Percentiles rank a stretch among this genome's conserved stretches.
phyloP scores from a whole-genome alignment of 2,329 filamentous ascomycete species.

The Hymenoscyphus occultus region DNA sequence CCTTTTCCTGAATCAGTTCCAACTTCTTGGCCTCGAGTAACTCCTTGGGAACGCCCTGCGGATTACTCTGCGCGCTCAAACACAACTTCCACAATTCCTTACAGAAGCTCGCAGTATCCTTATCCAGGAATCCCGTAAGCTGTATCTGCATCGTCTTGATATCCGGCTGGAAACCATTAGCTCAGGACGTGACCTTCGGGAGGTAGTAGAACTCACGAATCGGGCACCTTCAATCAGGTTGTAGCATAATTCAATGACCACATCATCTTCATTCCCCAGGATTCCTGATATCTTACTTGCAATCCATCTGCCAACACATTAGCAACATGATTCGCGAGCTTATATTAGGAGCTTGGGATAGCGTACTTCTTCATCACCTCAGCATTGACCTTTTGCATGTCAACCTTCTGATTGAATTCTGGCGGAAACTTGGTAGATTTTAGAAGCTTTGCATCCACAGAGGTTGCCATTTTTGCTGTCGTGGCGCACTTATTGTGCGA shows the following conservation, averaged over 20 bases:
- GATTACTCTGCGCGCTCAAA: conserved; percentile 82
- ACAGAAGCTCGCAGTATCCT: conserved; percentile 84
- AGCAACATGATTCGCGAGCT: conserved; percentile 20
- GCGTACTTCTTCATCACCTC: conserved; percentile 95
- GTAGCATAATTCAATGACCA: conserved; percentile 83
- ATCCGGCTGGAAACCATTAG: conserved; percentile 65
- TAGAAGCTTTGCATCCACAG: conserved; percentile 84
- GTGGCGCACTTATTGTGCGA: conserved; percentile 12
- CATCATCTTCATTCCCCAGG: conserved; percentile 89
- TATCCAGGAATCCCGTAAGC: conserved; percentile 90
- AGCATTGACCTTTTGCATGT: conserved; percentile 95
- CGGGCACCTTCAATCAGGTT: conserved; percentile 69
- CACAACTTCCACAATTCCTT: conserved; percentile 92
- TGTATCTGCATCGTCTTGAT: conserved; percentile 95
- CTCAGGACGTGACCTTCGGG: conserved; percentile 14
- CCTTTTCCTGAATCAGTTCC: conserved; percentile 93
- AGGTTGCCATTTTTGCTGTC: conserved; percentile 64
- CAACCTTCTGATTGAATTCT: conserved; percentile 92
- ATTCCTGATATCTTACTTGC: conserved; percentile 83
- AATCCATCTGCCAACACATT: conserved; percentile 70
- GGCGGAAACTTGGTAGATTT: conserved; percentile 90
- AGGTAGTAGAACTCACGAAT: conserved; percentile 56
- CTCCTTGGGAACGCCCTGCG: conserved; percentile 90
- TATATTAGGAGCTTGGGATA: conserved; percentile 12
- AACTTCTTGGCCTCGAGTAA: conserved; percentile 93